Conservation (phyloP, 1,284 basidiomycete genomes). For the Microbotryomycetes sp. region DNA sequence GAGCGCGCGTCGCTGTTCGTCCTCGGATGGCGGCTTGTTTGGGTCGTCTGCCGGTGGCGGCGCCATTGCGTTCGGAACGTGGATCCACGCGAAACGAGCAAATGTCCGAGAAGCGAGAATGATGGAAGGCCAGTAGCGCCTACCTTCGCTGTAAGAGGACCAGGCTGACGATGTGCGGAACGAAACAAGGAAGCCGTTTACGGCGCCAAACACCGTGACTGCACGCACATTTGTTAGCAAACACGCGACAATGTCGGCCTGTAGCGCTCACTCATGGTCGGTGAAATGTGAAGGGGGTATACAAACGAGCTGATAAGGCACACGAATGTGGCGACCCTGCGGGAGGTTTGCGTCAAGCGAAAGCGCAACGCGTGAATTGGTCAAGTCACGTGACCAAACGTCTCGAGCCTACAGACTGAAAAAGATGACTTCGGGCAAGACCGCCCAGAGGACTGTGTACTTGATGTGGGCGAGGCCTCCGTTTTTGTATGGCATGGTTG, state of each 20-base stretch:
- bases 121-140: slow-evolving; percentile 61
- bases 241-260: neutral
- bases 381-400: neutral
- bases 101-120: slow-evolving; percentile 54
- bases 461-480: slow-evolving; percentile 11
- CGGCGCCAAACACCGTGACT: slow-evolving; percentile 51
- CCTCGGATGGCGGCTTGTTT: neutral
- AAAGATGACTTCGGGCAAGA: slow-evolving; percentile 8
- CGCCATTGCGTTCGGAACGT: slow-evolving; percentile 38
- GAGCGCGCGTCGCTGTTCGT: neutral
- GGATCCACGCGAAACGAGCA: slow-evolving; percentile 43
- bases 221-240: neutral
- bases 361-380: neutral
- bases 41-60: neutral
- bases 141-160: slow-evolving; percentile 66
- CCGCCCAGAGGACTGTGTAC: slow-evolving; percentile 8
- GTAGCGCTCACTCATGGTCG: neutral
- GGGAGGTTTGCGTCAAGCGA: too few species aligned
- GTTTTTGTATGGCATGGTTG: neutral
- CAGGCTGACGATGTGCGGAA: slow-evolving; percentile 65
- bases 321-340: neutral
- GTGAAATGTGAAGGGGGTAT: neutral
- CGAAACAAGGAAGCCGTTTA: slow-evolving; percentile 59
- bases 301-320: neutral
- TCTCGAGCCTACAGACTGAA: neutral